Evolutionary conservation across 192 early-diverging fungal species (phyloP).

Genomic region (Backusella morwellensis): DNA sequence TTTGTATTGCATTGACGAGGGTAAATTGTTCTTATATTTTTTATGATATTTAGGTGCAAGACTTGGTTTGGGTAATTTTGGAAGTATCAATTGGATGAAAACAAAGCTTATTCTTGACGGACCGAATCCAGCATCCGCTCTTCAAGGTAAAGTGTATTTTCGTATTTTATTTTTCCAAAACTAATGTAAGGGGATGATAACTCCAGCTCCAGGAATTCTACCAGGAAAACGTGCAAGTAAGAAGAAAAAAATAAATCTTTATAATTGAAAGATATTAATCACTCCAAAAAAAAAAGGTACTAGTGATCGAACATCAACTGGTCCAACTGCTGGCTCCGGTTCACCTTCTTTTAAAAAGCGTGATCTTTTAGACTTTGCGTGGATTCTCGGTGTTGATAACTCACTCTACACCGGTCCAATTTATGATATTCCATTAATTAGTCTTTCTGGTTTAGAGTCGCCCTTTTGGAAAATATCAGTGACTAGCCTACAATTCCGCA

Average conservation of each 20-base stretch:
- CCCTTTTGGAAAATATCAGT: not conserved
- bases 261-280: not conserved
- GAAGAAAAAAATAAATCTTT: not conserved
- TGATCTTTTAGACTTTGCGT: not conserved
- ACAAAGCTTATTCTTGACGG: not conserved
- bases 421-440: not conserved
- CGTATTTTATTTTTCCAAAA: not conserved
- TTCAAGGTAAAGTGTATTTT: not conserved
- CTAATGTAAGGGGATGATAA: not conserved
- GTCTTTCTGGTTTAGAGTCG: not conserved
- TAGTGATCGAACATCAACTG: not conserved
- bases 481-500: not conserved
- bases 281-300: not conserved
- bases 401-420: not conserved
- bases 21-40: not conserved
- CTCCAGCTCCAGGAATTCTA: not conserved
- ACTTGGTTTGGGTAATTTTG: not conserved
- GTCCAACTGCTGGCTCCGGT: not conserved
- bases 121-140: not conserved
- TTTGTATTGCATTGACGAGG: not conserved
- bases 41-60: not conserved
- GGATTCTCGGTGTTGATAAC: not conserved
- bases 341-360: not conserved
- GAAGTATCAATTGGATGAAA: conserved; percentile 5
- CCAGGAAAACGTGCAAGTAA: not conserved